Base-by-base conservation (phyloP, 306 rosid genomes). In the Hylodesmum podocarpum region DNA sequence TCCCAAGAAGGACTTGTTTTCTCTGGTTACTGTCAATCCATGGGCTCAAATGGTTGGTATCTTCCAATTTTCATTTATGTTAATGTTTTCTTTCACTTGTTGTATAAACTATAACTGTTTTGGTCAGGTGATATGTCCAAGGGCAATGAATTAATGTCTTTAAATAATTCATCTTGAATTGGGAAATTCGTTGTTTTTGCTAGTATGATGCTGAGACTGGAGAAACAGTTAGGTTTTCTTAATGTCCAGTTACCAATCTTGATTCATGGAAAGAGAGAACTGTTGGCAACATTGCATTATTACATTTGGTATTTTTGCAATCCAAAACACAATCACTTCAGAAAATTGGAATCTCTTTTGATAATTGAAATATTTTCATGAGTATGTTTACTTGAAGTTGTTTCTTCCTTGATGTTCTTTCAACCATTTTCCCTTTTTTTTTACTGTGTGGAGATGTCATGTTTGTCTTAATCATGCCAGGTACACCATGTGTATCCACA, bases 31-130 rank as follows among this genome's bases (percentile, higher is more conserved):
- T 44, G 36, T 63, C 79, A 72, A 13, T 74, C 85, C 57, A 70
- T 59, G 61, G 78, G 83, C 61, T 79, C 91, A 51, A 39, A 47
- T 16, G 97, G 97, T 92, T 66, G 61, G 87, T 88, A 77, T 66
- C 84, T 72, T 70, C 24, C 25, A 31, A 39, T 81, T 77, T 34
- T 36, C 21, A 41, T 9, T 40, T 15, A 51, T 44, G 43, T 11
- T 27, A 72, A 19, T n/a, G 70, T 53, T 40, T 51, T 62, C 44
- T 76, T 57, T 69, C 12, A 67, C 70, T 72, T 44, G 21, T 41
- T 13, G 44, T 5, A 31, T 44, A 27, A 70, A 33, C 34, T 70
- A 11, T 64, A 13, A 8, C 12, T 62, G n/a, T 78, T 76, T 31
- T 16, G 18, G 66, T 75, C 53, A 41, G 82, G 77, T 55, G 75